Base-by-base conservation (phyloP, 139 green algal species). In the Picochlorum sp. region DNA sequence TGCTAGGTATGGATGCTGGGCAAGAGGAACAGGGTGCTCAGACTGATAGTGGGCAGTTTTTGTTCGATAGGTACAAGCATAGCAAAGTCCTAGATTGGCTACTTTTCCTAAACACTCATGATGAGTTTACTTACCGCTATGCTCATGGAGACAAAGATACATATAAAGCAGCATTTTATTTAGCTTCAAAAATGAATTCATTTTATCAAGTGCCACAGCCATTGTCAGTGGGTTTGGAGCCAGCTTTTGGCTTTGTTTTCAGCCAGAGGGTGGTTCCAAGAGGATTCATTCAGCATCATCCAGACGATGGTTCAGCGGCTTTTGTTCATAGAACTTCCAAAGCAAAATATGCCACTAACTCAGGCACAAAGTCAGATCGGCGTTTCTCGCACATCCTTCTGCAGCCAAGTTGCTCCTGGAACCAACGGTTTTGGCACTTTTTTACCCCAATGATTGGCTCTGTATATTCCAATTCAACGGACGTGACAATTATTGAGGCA, bases 141-240 rank as follows among this genome's bases (percentile, higher is more conserved):
- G 25, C 63, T 33, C 32, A 70, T 33, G 69, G 69, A 8, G 69
- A 77, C 53, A 77, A 76, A 49, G 69, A 77, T 58, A 77, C 67
- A 1, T 77, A 64, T 25, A 41, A 53, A 1, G 36, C 63, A 0
- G 69, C 50, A 20, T 77, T 77, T 50, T 55, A 31, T 24, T 25
- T 77, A 39, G 66, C 69, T 6, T 51, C 41, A 18, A 66, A 63
- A 3, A 33, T 50, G 6, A 12, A 13, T 9, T 37, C 43, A 13
- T 70, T 59, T 3, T 35, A 32, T 26, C 63, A 60, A 24, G 55
- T 70, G 55, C 29, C 29, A 0, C 33, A 41, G 10, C 55, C 63
- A 6, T 30, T 65, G 26, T 59, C 18, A 16, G 59, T 59, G 8
- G 22, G 6, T 9, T 22, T 59, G 0, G 12, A 22, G 0, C 26